phyloP scores from a whole-genome alignment of 2,329 filamentous ascomycete species.

The Tricladium varicosporioides region DNA sequence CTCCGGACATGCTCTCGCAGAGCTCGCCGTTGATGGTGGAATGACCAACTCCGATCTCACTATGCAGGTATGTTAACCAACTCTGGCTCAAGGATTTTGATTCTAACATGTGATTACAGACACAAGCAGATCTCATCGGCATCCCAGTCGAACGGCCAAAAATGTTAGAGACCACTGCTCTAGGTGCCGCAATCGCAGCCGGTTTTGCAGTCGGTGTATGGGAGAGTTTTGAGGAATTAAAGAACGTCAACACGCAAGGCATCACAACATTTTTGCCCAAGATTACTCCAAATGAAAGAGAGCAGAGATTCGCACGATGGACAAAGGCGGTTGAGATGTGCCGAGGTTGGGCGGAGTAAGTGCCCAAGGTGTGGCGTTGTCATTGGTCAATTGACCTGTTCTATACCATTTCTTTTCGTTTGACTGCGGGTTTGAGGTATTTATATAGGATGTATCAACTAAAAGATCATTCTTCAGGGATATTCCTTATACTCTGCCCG shows the following conservation, averaged over 20 bases:
- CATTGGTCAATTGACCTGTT: background rate
- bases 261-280: slow-evolving; percentile 69
- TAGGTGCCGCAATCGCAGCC: slow-evolving; percentile 85
- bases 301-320: slow-evolving; percentile 49
- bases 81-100: background rate
- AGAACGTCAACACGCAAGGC: slow-evolving; percentile 68
- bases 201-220: slow-evolving; percentile 81
- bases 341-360: slow-evolving; percentile 20
- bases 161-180: slow-evolving; percentile 88
- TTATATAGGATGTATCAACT: background rate
- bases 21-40: slow-evolving; percentile 82
- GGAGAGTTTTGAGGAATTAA: slow-evolving; percentile 71
- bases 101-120: slow-evolving; percentile 43
- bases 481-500: background rate
- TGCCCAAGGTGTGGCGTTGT: background rate
- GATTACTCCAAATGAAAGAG: slow-evolving; percentile 44
- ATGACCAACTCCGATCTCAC: slow-evolving; percentile 86
- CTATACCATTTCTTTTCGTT: background rate
- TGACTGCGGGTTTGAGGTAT: background rate
- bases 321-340: slow-evolving; percentile 56
- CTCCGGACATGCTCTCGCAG: slow-evolving; percentile 70
- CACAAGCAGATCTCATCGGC: slow-evolving; percentile 79
- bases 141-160: slow-evolving; percentile 80
- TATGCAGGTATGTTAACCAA: slow-evolving; percentile 49
- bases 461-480: background rate